Conservation (phyloP, 2,329 filamentous ascomycete genomes). For the Macroventuria anomochaeta region DNA sequence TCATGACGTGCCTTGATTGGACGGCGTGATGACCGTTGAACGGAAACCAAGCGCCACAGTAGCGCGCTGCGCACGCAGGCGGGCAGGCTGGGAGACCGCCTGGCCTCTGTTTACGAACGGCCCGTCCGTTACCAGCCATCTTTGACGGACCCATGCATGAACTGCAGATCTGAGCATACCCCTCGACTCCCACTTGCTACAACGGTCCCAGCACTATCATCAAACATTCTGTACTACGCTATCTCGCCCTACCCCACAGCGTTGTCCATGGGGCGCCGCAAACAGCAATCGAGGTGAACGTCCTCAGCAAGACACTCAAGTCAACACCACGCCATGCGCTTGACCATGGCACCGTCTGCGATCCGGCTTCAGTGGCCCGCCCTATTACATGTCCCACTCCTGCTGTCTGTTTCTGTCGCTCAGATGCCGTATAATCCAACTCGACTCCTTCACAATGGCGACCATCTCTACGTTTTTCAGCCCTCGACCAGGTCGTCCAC, state of each 20-base stretch:
- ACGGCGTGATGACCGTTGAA: slow-evolving; percentile 18
- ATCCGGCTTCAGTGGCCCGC: slow-evolving; percentile 5
- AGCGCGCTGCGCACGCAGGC: slow-evolving; percentile 30
- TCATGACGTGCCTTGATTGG: slow-evolving; percentile 19
- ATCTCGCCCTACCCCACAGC: slow-evolving; percentile 12
- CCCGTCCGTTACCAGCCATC: slow-evolving; percentile 32
- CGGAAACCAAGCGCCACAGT: slow-evolving; percentile 19
- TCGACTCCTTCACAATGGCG: slow-evolving; percentile 66
- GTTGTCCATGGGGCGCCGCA: slow-evolving; percentile 27
- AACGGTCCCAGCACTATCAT: slow-evolving; percentile 16
- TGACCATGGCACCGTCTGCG: slow-evolving; percentile 2
- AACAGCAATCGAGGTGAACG: slow-evolving; percentile 29
- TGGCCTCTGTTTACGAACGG: slow-evolving; percentile 44
- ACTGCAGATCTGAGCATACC: slow-evolving; percentile 40
- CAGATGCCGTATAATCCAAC: slow-evolving; percentile 80
- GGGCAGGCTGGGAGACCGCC: slow-evolving; percentile 24
- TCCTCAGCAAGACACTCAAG: slow-evolving; percentile 18
- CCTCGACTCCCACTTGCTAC: slow-evolving; percentile 19
- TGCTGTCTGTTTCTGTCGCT: slow-evolving; percentile 31
- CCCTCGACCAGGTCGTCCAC: slow-evolving; percentile 57
- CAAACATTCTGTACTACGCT: slow-evolving; percentile 24
- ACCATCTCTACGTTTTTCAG: slow-evolving; percentile 73
- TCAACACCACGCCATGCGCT: slow-evolving; percentile 10
- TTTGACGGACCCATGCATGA: slow-evolving; percentile 39
- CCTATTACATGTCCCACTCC: slow-evolving; percentile 9